Conservation (phyloP, 352 stramenopile genomes). For the Pythium aristosporum region DNA sequence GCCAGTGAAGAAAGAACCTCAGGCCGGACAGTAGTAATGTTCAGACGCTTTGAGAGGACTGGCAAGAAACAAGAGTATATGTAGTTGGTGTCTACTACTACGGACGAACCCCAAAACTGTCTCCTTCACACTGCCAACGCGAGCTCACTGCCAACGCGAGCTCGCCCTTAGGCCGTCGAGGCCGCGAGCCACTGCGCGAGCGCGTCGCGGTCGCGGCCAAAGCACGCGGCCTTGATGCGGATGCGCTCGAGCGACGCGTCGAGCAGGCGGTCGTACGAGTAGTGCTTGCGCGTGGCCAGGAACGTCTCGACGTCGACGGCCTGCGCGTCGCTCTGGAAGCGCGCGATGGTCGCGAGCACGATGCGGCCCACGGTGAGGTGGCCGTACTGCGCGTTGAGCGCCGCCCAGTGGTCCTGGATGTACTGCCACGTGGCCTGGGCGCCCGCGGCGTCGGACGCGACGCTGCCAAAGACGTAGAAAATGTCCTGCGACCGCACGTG, state of each 20-base stretch:
- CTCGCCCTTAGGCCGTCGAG: slow-evolving; percentile 9
- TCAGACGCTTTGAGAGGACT: not conserved
- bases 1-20: slow-evolving; percentile 8
- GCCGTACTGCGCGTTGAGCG: slow-evolving; percentile 66
- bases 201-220: slow-evolving; percentile 49
- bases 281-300: slow-evolving; percentile 61
- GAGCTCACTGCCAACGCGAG: no score
- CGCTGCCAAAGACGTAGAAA: slow-evolving; percentile 70
- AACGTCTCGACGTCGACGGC: slow-evolving; percentile 61
- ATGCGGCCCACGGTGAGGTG: slow-evolving; percentile 68
- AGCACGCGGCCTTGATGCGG: slow-evolving; percentile 67
- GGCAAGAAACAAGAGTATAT: not conserved
- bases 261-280: slow-evolving; percentile 61
- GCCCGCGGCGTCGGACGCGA: slow-evolving; percentile 57
- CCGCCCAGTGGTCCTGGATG: slow-evolving; percentile 64
- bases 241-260: slow-evolving; percentile 74
- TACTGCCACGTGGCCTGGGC: slow-evolving; percentile 68
- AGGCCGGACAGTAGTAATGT: not conserved
- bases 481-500: slow-evolving; percentile 84
- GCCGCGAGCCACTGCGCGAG: slow-evolving; percentile 55
- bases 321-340: slow-evolving; percentile 63
- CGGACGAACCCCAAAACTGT: no score
- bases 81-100: not conserved
- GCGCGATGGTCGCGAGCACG: slow-evolving; percentile 51
- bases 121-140: no score